These are phyloP conservation scores for Glonium stellatum DNA, from an alignment of 495 filamentous ascomycete species.

Conservation along the genomic window DNA sequence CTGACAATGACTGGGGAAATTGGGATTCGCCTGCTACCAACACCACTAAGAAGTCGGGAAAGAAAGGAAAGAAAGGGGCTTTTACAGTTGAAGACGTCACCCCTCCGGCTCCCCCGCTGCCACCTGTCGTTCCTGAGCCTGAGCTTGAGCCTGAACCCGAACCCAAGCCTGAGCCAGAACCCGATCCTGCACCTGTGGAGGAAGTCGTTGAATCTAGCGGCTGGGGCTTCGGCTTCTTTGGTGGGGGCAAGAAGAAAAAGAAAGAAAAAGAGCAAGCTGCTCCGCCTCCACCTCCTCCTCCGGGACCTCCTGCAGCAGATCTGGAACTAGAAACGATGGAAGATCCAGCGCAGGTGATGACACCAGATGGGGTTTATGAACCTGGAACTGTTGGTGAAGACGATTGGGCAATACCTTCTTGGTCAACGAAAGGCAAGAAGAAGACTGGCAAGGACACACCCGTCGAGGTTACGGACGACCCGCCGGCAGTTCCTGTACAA, in stretches of 20 bases:
- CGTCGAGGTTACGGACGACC: slow-evolving; percentile 25
- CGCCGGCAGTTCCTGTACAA: slow-evolving; percentile 9
- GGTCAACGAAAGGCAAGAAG: slow-evolving; percentile 25
- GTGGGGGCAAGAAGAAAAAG: slow-evolving; percentile 30
- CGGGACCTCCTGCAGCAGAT: neutral
- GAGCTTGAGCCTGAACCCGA: slow-evolving; percentile 20
- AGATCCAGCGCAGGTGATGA: slow-evolving; percentile 18
- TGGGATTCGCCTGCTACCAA: neutral
- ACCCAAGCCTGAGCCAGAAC: slow-evolving; percentile 28
- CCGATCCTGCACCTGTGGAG: slow-evolving; percentile 28
- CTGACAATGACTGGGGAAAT: slow-evolving; percentile 12
- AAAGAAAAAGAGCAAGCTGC: slow-evolving; percentile 25
- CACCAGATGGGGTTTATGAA: slow-evolving; percentile 33
- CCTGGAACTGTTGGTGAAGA: slow-evolving; percentile 31
- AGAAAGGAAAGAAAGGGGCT: neutral
- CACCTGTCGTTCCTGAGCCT: slow-evolving; percentile 18
- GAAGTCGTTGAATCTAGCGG: slow-evolving; percentile 11
- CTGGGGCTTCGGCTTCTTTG: slow-evolving; percentile 26
- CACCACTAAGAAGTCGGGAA: slow-evolving; percentile 2
- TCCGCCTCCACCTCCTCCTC: neutral
- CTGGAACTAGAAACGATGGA: slow-evolving; percentile 5
- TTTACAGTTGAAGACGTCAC: slow-evolving; percentile 9
- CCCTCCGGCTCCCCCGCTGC: slow-evolving; percentile 17
- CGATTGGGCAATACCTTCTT: slow-evolving; percentile 22
- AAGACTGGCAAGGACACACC: slow-evolving; percentile 19